phyloP scores from a whole-genome alignment of 2,329 filamentous ascomycete species.

The Penicillium occitanis region DNA sequence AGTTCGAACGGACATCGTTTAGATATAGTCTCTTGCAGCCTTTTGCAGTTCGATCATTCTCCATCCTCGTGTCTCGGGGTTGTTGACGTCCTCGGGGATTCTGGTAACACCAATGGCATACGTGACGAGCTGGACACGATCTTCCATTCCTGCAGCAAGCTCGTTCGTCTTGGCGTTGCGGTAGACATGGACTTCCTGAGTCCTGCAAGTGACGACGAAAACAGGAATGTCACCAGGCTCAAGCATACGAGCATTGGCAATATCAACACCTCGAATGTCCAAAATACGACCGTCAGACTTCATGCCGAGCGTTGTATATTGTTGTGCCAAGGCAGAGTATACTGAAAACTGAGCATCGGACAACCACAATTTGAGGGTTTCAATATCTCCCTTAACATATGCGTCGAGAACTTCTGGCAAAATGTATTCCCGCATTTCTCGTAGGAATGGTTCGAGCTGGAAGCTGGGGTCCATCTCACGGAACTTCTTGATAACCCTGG shows the following conservation, averaged over 20 bases:
- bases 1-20: constrained; percentile 34
- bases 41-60: constrained; percentile 98
- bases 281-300: constrained; percentile 94
- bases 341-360: constrained; percentile 95
- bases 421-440: constrained; percentile 96
- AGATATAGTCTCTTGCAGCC: constrained; percentile 87
- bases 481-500: constrained; percentile 97
- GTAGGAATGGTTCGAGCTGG: constrained; percentile 90
- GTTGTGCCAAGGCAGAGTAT: constrained; percentile 93
- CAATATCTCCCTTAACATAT: constrained; percentile 93
- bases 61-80: constrained; percentile 95
- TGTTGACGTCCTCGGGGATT: constrained; percentile 91
- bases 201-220: constrained; percentile 94
- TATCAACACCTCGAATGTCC: constrained; percentile 92
- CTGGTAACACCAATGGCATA: constrained; percentile 96
- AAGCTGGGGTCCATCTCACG: constrained; percentile 92
- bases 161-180: constrained; percentile 85
- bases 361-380: constrained; percentile 90
- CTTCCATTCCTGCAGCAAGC: constrained; percentile 95
- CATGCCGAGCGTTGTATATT: constrained; percentile 89
- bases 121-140: constrained; percentile 96
- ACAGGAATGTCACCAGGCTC: constrained; percentile 66
- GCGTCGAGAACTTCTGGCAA: constrained; percentile 95
- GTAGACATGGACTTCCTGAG: constrained; percentile 97
- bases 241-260: constrained; percentile 48